Evolutionary conservation across 208 protist genomes (phyloP).

Genomic region (Naegleria fowleri): DNA sequence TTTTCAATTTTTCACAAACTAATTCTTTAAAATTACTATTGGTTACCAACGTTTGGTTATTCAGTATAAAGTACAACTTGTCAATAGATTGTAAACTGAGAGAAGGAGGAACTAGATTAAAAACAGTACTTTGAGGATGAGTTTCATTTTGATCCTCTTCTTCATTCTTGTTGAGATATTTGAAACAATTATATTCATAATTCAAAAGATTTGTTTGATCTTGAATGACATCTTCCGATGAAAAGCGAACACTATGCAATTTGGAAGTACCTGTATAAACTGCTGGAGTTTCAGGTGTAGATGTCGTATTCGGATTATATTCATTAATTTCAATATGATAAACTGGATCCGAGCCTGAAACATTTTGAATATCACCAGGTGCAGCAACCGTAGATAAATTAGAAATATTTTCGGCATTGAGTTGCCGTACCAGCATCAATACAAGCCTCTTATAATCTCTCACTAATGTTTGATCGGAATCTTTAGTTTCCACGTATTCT

Average conservation of each 20-base stretch:
- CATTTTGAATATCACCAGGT: background rate
- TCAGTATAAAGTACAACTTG: background rate
- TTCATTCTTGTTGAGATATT: background rate
- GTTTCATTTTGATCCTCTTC: background rate
- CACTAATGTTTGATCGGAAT: background rate
- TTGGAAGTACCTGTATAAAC: background rate
- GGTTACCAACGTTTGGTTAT: background rate
- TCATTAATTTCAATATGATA: background rate
- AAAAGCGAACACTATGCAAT: background rate
- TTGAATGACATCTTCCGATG: background rate
- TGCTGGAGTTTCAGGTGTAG: background rate
- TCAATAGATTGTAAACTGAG: background rate
- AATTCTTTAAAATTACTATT: background rate
- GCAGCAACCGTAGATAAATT: background rate
- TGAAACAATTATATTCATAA: background rate
- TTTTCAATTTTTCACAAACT: background rate
- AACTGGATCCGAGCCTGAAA: background rate
- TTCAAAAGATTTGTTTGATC: background rate
- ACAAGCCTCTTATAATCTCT: background rate
- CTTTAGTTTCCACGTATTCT: background rate
- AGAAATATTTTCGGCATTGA: background rate
- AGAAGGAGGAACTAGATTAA: background rate
- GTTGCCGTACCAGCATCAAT: background rate
- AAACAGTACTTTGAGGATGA: background rate
- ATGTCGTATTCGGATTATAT: background rate